Evolutionary conservation across 352 stramenopile genomes (phyloP).

Genomic region (Phytopythium chamaehyphon): DNA sequence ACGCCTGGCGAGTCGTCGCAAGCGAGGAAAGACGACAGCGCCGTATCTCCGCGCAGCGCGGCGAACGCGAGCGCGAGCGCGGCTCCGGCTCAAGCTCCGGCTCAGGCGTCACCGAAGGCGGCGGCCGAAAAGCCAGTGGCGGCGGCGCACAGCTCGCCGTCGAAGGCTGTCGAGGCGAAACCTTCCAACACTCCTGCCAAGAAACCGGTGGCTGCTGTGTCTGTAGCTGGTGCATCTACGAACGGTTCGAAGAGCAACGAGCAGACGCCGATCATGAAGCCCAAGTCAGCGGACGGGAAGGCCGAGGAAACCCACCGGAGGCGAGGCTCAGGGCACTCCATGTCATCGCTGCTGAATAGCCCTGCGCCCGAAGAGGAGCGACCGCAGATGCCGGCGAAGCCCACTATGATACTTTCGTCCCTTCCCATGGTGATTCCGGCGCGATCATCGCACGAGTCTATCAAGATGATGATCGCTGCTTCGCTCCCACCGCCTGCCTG

Average conservation of each 20-base stretch:
- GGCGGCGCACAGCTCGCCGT: conserved; percentile 29
- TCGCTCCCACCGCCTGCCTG: conserved; percentile 10
- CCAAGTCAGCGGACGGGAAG: background rate
- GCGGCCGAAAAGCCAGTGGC: conserved; percentile 18
- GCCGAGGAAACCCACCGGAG: conserved; percentile 19
- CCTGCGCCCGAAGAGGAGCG: conserved; percentile 40
- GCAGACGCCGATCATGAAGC: conserved; percentile 4
- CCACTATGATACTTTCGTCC: conserved; percentile 24
- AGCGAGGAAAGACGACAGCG: conserved; percentile 9
- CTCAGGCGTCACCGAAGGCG: conserved; percentile 28
- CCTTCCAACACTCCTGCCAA: conserved; percentile 7
- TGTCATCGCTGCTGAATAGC: conserved; percentile 75
- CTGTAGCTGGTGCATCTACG: conserved; percentile 7
- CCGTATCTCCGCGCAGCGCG: background rate
- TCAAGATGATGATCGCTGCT: conserved; percentile 11
- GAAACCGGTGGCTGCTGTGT: conserved; percentile 7
- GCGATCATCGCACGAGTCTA: conserved; percentile 13
- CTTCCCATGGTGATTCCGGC: conserved; percentile 32
- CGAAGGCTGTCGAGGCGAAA: conserved; percentile 16
- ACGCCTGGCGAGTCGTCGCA: too few species aligned
- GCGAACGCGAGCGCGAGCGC: conserved; percentile 1
- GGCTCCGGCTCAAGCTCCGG: conserved; percentile 3
- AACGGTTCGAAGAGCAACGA: background rate
- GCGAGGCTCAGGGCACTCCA: conserved; percentile 46
- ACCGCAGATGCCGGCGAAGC: conserved; percentile 20